Conservation (phyloP, 495 filamentous ascomycete genomes). For the Aspergillus heteromorphus region DNA sequence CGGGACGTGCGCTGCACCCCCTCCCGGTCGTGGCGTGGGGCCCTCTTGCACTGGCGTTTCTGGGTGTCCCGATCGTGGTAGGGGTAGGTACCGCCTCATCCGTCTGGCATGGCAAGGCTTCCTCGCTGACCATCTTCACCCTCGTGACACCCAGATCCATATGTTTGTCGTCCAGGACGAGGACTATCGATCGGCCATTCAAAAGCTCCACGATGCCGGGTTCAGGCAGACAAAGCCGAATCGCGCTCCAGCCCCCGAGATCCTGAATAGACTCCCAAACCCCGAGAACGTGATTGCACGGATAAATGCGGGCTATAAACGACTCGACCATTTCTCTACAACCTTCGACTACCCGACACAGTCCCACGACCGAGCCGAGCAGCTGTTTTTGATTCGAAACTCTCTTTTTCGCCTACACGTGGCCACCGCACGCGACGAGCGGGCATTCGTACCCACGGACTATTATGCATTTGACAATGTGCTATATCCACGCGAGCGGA, state of each 20-base stretch:
- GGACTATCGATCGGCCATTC: constrained; percentile 13
- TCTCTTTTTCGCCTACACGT: constrained; percentile 8
- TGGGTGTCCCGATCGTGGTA: constrained; percentile 17
- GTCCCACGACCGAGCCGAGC: constrained; percentile 8
- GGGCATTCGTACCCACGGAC: constrained; percentile 6
- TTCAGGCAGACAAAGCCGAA: constrained; percentile 14
- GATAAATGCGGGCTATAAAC: constrained; percentile 18
- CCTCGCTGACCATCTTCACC: constrained; percentile 9
- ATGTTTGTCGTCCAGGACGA: constrained; percentile 23
- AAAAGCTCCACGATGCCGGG: constrained; percentile 17
- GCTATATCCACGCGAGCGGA: constrained; percentile 9
- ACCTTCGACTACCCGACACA: constrained; percentile 18
- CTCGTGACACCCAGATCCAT: background rate
- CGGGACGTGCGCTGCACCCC: too few relatives aligned
- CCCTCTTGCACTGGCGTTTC: constrained; percentile 16
- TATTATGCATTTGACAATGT: constrained; percentile 15
- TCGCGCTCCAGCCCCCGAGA: constrained; percentile 15
- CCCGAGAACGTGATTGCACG: constrained; percentile 14
- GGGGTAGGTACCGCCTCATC: constrained; percentile 10
- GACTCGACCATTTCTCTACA: constrained; percentile 15
- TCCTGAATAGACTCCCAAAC: constrained; percentile 16
- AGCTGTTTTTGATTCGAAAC: constrained; percentile 18
- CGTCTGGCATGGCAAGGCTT: background rate
- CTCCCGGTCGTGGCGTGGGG: constrained; percentile 20
- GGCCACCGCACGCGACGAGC: background rate